These are phyloP conservation scores for Avena insularis DNA, from an alignment of 176 grass and related monocot species.

Conservation along the genomic window DNA sequence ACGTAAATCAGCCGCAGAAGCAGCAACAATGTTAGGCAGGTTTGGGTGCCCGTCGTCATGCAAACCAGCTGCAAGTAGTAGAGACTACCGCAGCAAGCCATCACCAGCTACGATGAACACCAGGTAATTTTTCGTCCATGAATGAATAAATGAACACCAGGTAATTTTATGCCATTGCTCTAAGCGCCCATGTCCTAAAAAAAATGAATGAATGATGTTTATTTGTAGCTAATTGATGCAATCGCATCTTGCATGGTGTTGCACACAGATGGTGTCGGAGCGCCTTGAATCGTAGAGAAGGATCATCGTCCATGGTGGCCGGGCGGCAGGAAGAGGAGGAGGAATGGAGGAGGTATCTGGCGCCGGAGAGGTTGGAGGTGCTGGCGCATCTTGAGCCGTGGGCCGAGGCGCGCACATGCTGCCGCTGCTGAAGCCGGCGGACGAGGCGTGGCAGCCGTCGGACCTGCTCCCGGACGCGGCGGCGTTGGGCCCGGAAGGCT, in stretches of 20 bases:
- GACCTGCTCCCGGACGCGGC: conserved; percentile 78
- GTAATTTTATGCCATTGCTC: not conserved
- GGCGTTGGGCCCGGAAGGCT: conserved; percentile 50
- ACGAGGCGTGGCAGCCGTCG: conserved; percentile 73
- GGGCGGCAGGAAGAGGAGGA: conserved; percentile 12
- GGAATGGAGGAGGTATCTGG: conserved; percentile 42
- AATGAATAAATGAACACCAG: not conserved
- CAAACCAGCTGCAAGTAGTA: not conserved
- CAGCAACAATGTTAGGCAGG: not conserved
- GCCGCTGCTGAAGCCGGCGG: conserved; percentile 73
- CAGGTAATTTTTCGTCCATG: not conserved
- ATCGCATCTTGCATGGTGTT: not conserved
- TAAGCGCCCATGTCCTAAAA: too few species aligned
- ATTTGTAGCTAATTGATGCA: not conserved
- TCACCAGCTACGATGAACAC: not conserved
- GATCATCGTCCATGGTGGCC: too few species aligned
- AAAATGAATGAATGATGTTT: not conserved
- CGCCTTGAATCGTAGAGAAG: not conserved
- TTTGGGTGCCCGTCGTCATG: not conserved
- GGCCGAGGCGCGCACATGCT: conserved; percentile 56
- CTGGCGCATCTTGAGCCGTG: conserved; percentile 72
- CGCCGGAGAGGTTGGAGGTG: conserved; percentile 72
- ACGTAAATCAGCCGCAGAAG: not conserved
- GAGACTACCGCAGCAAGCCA: not conserved
- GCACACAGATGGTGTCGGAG: conserved; percentile 34